Conservation (phyloP, 1,139 yeast genomes). For the Kodamaea sp. region DNA sequence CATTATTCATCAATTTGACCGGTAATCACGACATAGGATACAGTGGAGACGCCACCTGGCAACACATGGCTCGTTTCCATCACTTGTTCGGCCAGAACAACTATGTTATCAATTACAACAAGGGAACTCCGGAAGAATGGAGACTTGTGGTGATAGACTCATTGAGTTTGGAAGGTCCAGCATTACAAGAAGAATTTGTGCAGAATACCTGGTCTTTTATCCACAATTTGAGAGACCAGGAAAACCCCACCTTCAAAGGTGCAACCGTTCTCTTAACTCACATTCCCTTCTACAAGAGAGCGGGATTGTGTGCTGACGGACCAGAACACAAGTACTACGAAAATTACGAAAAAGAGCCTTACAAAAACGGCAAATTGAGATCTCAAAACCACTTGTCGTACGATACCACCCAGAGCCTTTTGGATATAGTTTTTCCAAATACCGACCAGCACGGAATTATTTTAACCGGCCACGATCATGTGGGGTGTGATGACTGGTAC, state of each 20-base stretch:
- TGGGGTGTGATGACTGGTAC: constrained; percentile 80
- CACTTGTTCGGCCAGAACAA: constrained; percentile 80
- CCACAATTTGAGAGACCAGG: constrained; percentile 49
- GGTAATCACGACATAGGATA: constrained; percentile 98
- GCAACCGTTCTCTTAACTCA: constrained; percentile 85
- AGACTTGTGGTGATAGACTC: constrained; percentile 84
- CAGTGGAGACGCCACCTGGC: constrained; percentile 91
- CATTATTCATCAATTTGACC: constrained; percentile 75
- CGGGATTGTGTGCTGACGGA: constrained; percentile 84
- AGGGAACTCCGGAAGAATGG: constrained; percentile 67
- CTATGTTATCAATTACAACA: constrained; percentile 70
- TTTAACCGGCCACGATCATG: constrained; percentile 95
- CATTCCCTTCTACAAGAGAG: constrained; percentile 81
- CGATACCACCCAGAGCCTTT: constrained; percentile 64
- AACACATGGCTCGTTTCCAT: constrained; percentile 80
- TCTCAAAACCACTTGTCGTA: constrained; percentile 85
- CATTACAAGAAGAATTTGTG: constrained; percentile 69
- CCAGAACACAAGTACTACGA: constrained; percentile 68
- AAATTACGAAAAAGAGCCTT: constrained; percentile 59
- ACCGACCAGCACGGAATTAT: constrained; percentile 69
- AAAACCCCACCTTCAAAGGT: constrained; percentile 58
- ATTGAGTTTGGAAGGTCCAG: constrained; percentile 87
- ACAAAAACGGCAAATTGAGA: constrained; percentile 67
- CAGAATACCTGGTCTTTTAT: constrained; percentile 73
- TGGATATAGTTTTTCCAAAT: constrained; percentile 68